Percentiles rank a stretch among this genome's conserved stretches.
These are phyloP conservation scores for Candida awuae DNA, from an alignment of 805 yeast species.

Conservation along the genomic window DNA sequence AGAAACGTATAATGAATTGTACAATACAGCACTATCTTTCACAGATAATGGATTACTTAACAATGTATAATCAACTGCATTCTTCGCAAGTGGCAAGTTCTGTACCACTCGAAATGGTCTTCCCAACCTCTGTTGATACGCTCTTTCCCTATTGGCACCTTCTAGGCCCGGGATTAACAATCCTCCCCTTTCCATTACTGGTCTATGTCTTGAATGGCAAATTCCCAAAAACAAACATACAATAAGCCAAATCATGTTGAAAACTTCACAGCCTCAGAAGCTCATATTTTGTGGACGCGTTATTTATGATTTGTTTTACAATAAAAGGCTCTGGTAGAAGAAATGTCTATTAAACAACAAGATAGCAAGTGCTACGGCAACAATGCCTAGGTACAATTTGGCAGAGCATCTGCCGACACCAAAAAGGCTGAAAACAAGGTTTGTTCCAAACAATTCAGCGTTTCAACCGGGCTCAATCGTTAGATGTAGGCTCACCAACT, in stretches of 20 bases:
- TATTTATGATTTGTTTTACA: no score
- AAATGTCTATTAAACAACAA: no score
- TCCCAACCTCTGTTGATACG: constrained; percentile 24
- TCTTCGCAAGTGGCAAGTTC: constrained; percentile 59
- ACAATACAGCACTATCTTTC: constrained; percentile 65
- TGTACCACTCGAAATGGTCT: constrained; percentile 62
- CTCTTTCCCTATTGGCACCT: constrained; percentile 24
- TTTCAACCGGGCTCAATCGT: constrained; percentile 42
- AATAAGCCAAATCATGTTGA: no score
- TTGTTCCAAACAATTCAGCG: constrained; percentile 18
- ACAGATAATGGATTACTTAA: constrained; percentile 60
- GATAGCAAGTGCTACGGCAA: neutral
- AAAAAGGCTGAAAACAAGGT: constrained; percentile 15
- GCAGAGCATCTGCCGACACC: constrained; percentile 10
- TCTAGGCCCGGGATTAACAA: constrained; percentile 26
- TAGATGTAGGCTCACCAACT: constrained; percentile 47
- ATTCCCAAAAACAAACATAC: no score
- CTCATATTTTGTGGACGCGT: no score
- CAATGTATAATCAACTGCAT: constrained; percentile 42
- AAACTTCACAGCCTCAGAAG: no score
- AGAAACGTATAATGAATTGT: constrained; percentile 65
- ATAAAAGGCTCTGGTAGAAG: no score
- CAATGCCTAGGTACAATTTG: neutral
- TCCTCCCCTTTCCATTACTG: neutral
- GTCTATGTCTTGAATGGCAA: neutral